Evolutionary conservation across 176 grass and related monocot species (phyloP).

Genomic region (Oryza glaberrima): DNA sequence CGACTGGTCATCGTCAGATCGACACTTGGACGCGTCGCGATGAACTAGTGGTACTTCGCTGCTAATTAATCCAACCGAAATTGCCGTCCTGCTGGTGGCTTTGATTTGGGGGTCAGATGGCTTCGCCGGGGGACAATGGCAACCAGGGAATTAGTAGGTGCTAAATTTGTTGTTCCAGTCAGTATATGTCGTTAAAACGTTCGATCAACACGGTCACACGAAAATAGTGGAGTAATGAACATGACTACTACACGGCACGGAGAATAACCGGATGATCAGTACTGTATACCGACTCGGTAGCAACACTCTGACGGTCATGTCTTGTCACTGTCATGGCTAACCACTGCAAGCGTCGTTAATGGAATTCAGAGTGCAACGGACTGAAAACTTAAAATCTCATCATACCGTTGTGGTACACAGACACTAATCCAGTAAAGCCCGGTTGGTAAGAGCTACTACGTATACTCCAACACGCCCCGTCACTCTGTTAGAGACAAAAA

Average conservation of each 20-base stretch:
- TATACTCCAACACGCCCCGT: background rate
- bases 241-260: background rate
- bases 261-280: background rate
- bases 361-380: background rate
- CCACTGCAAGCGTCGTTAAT: background rate
- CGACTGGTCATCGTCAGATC: background rate
- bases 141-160: background rate
- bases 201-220: background rate
- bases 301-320: background rate
- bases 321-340: background rate
- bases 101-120: conserved; percentile 26
- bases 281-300: background rate
- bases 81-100: background rate
- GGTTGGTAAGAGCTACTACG: background rate
- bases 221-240: background rate
- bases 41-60: background rate
- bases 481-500: background rate
- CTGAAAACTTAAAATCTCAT: background rate
- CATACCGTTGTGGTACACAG: background rate
- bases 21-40: background rate
- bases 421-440: background rate
- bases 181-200: background rate
- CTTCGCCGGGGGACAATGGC: conserved; percentile 19
- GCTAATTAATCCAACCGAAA: conserved; percentile 32
- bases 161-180: background rate